phyloP scores from a whole-genome alignment of 1,139 yeast species.

The Sugiyamaella paludigena region DNA sequence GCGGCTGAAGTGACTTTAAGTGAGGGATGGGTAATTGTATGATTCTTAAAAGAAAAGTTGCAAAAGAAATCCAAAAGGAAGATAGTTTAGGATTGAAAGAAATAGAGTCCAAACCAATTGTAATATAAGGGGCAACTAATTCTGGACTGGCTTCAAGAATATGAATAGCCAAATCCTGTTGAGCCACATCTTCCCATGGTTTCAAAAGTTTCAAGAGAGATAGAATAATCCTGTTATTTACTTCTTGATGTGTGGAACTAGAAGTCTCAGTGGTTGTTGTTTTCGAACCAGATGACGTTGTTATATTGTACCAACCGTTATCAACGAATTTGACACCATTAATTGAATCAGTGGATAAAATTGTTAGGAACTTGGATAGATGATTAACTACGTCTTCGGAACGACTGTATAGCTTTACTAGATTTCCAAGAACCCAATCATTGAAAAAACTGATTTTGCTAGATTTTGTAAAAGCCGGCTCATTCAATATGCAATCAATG shows the following conservation, averaged over 20 bases:
- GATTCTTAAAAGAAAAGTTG: slow-evolving; percentile 58
- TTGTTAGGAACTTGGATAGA: slow-evolving; percentile 51
- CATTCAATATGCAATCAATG: slow-evolving; percentile 53
- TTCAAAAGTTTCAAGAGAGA: slow-evolving; percentile 62
- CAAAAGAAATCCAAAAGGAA: slow-evolving; percentile 79
- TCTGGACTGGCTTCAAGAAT: slow-evolving; percentile 61
- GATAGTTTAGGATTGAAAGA: slow-evolving; percentile 67
- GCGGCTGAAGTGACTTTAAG: slow-evolving; percentile 25
- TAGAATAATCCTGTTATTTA: slow-evolving; percentile 59
- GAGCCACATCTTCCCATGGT: slow-evolving; percentile 75
- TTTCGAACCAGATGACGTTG: slow-evolving; percentile 36
- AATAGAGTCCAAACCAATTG: slow-evolving; percentile 41
- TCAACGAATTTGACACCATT: slow-evolving; percentile 64
- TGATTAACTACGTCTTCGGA: slow-evolving; percentile 34
- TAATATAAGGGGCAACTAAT: slow-evolving; percentile 68
- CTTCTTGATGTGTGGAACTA: slow-evolving; percentile 11
- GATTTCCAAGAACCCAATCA: slow-evolving; percentile 65
- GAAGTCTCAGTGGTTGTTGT: slow-evolving; percentile 43
- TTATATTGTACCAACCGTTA: slow-evolving; percentile 51
- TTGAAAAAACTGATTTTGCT: slow-evolving; percentile 75
- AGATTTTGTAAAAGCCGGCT: slow-evolving; percentile 59
- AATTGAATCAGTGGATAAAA: slow-evolving; percentile 50
- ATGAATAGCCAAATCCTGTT: slow-evolving; percentile 54
- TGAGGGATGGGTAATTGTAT: slow-evolving; percentile 55
- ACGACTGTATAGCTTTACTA: slow-evolving; percentile 53